Evolutionary conservation across 208 protist species (phyloP), one percentile per base, ranked within the genome.

Genomic region (Wallacemonas sp.): DNA sequence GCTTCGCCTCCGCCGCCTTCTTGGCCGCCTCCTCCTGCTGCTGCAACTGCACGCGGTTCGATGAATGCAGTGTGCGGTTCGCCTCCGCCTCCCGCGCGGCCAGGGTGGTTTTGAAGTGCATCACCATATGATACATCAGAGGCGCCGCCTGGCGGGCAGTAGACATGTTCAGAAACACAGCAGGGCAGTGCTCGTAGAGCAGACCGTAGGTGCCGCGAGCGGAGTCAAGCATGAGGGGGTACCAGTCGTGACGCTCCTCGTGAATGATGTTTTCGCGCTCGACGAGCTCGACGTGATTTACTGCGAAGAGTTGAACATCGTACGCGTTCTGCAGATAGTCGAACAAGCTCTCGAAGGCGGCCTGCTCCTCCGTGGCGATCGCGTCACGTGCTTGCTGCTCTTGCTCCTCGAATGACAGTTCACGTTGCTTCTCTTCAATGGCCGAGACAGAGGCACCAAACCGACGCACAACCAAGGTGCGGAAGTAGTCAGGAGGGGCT

Each of bases 401-500:
- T 26, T 69, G 1, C 55, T 88, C 73, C 53, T 71, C 64, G 15
- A 89, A 42, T 8, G 70, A 75, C 22, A 71, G 63, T 14, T 88
- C 80, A 24, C 61, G 17, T 17, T 39, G 33, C 30, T 58, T 17
- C 1, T 47, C 56, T 2, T 42, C 21, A 15, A 30, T n/a, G 11
- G 36, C 21, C n/a, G 33, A 30, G 9, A 24, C 21, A 19, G 53
- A 81, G 28, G 45, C 34, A 2, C 81, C 81, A 46, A 80, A 80
- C n/a, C 80, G 76, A 11, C 84, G 47, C 0, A 80, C 60, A 24
- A 79, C 82, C 0, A 79, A 14, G 19, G 68, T 38, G 36, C 86
- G 82, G 63, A 89, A 93, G 68, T 82, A 90, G 14, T 85, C 80
- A 0, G 84, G 72, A 14, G 87, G 83, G 4, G 79, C 83, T 1